Percentiles rank a stretch among this genome's conserved stretches.
These are phyloP conservation scores for Leccinum boreale DNA, from an alignment of 768 basidiomycete species.

Conservation along the genomic window DNA sequence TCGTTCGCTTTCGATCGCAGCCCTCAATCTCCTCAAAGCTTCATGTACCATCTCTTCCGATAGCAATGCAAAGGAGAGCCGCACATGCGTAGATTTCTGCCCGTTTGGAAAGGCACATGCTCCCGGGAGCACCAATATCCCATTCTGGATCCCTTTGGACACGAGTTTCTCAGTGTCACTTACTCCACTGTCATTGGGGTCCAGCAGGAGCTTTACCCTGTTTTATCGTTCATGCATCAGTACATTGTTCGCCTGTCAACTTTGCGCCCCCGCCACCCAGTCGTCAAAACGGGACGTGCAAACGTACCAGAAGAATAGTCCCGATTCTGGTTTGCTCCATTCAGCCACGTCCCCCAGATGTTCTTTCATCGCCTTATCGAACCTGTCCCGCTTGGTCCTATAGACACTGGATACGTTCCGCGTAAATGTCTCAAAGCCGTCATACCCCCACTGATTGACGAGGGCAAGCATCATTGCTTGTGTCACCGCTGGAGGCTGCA, in stretches of 20 bases:
- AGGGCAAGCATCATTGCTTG: slow-evolving; percentile 54
- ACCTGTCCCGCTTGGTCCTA: slow-evolving; percentile 62
- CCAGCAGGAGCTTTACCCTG: slow-evolving; percentile 57
- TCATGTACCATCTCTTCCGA: slow-evolving; percentile 62
- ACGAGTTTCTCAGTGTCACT: slow-evolving; percentile 63
- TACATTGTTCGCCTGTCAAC: no score
- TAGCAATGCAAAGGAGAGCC: slow-evolving; percentile 66
- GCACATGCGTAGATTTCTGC: slow-evolving; percentile 61
- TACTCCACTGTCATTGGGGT: slow-evolving; percentile 27
- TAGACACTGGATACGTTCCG: slow-evolving; percentile 62
- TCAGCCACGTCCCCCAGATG: slow-evolving; percentile 71
- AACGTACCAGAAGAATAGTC: not conserved
- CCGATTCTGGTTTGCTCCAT: slow-evolving; percentile 50
- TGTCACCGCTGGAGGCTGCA: slow-evolving; percentile 57
- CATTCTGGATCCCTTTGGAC: slow-evolving; percentile 65
- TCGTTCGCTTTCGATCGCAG: slow-evolving; percentile 26
- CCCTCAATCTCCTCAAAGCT: slow-evolving; percentile 55
- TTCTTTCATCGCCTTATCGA: slow-evolving; percentile 64
- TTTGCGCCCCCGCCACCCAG: no score
- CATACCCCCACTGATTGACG: slow-evolving; percentile 66
- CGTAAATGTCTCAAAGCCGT: slow-evolving; percentile 66
- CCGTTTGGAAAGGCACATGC: slow-evolving; percentile 71
- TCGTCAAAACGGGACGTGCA: no score
- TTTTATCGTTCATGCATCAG: no score
- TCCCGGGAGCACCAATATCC: slow-evolving; percentile 83